Base-by-base conservation (phyloP, 2,329 filamentous ascomycete species). In the Aspergillus hortae region DNA sequence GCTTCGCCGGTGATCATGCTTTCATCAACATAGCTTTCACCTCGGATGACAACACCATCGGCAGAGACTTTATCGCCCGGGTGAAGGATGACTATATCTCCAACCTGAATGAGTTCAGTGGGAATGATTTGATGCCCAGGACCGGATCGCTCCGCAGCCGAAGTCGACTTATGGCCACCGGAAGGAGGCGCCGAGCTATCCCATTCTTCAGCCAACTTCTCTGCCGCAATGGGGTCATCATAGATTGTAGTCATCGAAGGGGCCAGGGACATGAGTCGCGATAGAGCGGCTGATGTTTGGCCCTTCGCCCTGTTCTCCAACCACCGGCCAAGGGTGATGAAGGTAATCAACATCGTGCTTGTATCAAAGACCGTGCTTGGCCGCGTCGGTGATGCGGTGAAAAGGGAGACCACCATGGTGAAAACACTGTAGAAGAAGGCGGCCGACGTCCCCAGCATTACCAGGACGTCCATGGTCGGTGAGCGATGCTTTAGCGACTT, bases 1-100 rank as follows among this genome's bases (percentile, higher is more conserved):
- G 94, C 89, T 74, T 99, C 94, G 59, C 94, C 94, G 5, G 94
- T 99, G 45, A 99, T 92, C 92, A 97, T 97, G 67, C 91, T 96
- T 74, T 99, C 94, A 60, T 99, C 91, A 19, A 96, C 84, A 64
- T 95, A 96, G 33, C 90, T 95, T 71, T 96, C 90, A 30, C 94
- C 94, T 48, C 88, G 85, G 51, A 90, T 90, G 48, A 99, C 82
- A 7, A 84, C 80, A 44, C 94, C 94, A 67, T 99, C 94, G 1
- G 92, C 92, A 1, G 94, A 92, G 52, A 99, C 90, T 76, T 97
- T 97, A 75, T 97, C 94, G 49, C 94, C 94, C 6, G 94, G 94
- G 51, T 90, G 88, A 50, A 99, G 82, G 56, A 97, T 85, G 53
- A 97, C 92, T 59, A 99, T 84, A 67, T 99, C 94, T 42, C 91